A percentile compares a stretch with the other conserved stretches of the same genome.
Evolutionary conservation across 1,139 yeast genomes (phyloP).

Genomic region (Hyphopichia burtonii): DNA sequence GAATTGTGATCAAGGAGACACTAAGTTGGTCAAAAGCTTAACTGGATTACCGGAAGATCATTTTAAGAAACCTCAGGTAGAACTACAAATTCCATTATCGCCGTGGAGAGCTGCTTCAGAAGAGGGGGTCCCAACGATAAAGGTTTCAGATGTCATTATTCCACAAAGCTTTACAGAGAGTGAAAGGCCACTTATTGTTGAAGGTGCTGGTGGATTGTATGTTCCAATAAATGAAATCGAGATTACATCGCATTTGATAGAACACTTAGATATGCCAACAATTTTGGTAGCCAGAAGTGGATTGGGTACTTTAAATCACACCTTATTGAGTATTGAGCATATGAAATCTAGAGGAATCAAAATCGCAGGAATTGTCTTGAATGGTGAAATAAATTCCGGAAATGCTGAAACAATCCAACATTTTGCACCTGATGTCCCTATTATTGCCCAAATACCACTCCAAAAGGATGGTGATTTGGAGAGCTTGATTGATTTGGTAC

Average conservation of each 20-base stretch:
- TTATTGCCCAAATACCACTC: conserved; percentile 6
- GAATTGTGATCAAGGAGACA: conserved; percentile 24
- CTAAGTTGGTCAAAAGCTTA: conserved; percentile 13
- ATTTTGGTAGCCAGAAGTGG: conserved; percentile 26
- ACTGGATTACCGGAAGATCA: conserved; percentile 10
- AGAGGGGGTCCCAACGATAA: not conserved
- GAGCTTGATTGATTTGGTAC: conserved; percentile 2
- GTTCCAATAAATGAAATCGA: conserved; percentile 22
- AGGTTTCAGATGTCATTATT: conserved; percentile 11
- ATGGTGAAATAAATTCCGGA: conserved; percentile 19
- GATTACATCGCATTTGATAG: conserved; percentile 22
- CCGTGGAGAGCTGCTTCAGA: conserved; percentile 23
- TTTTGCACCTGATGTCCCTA: conserved; percentile 7
- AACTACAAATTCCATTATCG: conserved; percentile 20
- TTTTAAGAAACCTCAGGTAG: conserved; percentile 13
- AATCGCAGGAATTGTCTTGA: conserved; percentile 21
- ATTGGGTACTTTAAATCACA: conserved; percentile 28
- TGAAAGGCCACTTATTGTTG: conserved; percentile 17
- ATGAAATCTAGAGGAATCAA: conserved; percentile 13
- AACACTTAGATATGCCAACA: conserved; percentile 15
- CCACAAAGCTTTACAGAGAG: conserved; percentile 9
- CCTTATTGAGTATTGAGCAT: conserved; percentile 23
- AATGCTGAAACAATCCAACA: conserved; percentile 16
- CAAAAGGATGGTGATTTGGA: conserved; percentile 1
- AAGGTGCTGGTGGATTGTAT: conserved; percentile 30